phyloP scores from a whole-genome alignment of 225 moss, liverwort and hornwort species.

The Polytrichum commune region DNA sequence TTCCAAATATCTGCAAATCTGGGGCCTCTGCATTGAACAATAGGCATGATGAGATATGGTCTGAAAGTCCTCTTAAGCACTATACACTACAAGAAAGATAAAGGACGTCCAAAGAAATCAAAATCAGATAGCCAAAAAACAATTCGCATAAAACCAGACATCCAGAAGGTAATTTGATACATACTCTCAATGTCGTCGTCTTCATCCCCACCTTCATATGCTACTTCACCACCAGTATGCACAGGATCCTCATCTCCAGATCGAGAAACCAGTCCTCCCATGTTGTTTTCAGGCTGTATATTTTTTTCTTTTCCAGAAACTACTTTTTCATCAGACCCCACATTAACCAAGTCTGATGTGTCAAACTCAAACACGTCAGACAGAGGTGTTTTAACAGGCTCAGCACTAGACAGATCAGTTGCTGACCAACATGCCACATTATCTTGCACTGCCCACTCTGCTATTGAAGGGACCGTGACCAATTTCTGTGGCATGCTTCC shows the following conservation, averaged over 20 bases:
- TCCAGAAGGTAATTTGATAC: not conserved
- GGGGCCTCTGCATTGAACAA: conserved; percentile 24
- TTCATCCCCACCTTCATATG: conserved; percentile 70
- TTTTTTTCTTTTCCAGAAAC: not conserved
- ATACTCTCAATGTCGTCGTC: conserved; percentile 50
- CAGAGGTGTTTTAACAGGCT: conserved; percentile 10
- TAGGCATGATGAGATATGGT: not conserved
- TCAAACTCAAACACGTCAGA: conserved; percentile 37
- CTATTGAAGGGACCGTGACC: conserved; percentile 33
- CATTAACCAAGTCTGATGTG: conserved; percentile 6
- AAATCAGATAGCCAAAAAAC: not conserved
- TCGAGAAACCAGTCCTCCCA: not conserved
- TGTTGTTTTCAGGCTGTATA: not conserved
- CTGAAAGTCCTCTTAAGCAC: too few species aligned
- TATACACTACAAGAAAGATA: too few species aligned
- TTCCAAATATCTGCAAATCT: conserved; percentile 24
- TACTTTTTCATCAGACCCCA: not conserved
- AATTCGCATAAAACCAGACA: not conserved
- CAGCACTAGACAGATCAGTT: conserved; percentile 10
- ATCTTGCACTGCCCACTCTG: conserved; percentile 32
- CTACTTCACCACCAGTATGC: conserved; percentile 36
- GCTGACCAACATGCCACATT: conserved; percentile 19
- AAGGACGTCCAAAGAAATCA: not conserved
- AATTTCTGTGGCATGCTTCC: conserved; percentile 22
- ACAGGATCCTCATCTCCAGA: conserved; percentile 5